These are phyloP conservation scores for Xylariaceae sp. DNA, from an alignment of 2,329 filamentous ascomycete species.

Conservation along the genomic window DNA sequence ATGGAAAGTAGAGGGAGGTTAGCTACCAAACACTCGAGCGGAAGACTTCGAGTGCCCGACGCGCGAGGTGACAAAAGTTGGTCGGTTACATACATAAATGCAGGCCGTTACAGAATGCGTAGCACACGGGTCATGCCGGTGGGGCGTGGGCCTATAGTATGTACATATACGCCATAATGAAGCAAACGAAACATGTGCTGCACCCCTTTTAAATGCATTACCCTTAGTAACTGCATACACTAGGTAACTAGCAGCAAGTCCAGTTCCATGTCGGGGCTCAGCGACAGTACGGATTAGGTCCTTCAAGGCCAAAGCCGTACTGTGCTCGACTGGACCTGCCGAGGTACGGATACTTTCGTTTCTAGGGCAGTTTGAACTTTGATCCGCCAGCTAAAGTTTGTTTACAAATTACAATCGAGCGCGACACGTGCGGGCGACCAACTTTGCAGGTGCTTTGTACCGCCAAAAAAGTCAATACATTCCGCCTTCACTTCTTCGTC, in stretches of 20 bases:
- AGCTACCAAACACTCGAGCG: not conserved
- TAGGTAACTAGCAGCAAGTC: not conserved
- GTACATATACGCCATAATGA: too few relatives aligned
- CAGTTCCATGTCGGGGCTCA: not conserved
- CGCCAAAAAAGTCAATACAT: not conserved
- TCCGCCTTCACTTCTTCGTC: not conserved
- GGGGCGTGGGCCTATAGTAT: too few relatives aligned
- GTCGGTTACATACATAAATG: not conserved
- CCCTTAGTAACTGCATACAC: not conserved
- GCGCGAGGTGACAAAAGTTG: not conserved
- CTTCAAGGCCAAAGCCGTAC: not conserved
- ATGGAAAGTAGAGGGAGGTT: not conserved
- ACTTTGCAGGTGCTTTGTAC: not conserved
- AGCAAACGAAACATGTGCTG: too few relatives aligned
- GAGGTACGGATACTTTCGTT: not conserved
- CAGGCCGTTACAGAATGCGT: not conserved
- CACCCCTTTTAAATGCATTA: not conserved
- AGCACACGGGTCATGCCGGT: not conserved
- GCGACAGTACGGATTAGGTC: too few relatives aligned
- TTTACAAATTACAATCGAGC: slow-evolving; percentile 14
- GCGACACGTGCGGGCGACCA: not conserved
- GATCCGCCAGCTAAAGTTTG: not conserved
- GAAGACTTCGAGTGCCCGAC: not conserved
- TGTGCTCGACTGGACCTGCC: not conserved
- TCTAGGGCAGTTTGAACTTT: too few relatives aligned